Percentiles rank a stretch among this genome's conserved stretches.
These are phyloP conservation scores for Epithele typhae DNA, from an alignment of 768 basidiomycete genomes.

Conservation along the genomic window DNA sequence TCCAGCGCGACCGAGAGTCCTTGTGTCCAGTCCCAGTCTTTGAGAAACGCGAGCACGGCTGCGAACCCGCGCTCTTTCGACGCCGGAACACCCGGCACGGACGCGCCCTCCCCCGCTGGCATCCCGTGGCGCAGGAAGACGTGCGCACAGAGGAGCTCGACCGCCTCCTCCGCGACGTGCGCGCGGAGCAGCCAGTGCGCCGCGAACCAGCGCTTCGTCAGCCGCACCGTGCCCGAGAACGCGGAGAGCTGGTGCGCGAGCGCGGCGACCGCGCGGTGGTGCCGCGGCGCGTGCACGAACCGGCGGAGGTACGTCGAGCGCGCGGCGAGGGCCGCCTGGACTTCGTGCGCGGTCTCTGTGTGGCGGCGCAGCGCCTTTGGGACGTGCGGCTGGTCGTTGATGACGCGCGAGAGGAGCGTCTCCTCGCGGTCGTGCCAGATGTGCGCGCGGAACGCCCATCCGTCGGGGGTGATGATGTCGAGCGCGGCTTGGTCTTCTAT, in stretches of 20 bases:
- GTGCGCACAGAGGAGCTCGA: conserved; percentile 81
- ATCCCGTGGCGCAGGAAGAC: conserved; percentile 62
- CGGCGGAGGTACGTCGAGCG: conserved; percentile 58
- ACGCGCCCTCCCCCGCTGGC: conserved; percentile 26
- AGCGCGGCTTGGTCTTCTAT: conserved; percentile 68
- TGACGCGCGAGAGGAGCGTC: conserved; percentile 67
- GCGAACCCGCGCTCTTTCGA: conserved; percentile 83
- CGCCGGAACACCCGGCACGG: conserved; percentile 49
- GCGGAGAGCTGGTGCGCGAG: conserved; percentile 77
- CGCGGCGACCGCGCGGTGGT: conserved; percentile 79
- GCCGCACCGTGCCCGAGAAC: conserved; percentile 78
- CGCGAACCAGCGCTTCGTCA: conserved; percentile 91
- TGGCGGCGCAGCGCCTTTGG: conserved; percentile 20
- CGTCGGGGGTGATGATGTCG: conserved; percentile 74
- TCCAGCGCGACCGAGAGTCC: conserved; percentile 67
- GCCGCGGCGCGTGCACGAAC: conserved; percentile 77
- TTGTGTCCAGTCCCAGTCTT: conserved; percentile 80
- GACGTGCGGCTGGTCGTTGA: conserved; percentile 39
- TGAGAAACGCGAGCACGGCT: conserved; percentile 64
- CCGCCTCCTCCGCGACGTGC: conserved; percentile 71
- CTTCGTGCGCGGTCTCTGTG: conserved; percentile 36
- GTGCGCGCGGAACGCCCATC: conserved; percentile 81
- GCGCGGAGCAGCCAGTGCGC: conserved; percentile 80
- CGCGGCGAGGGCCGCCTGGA: conserved; percentile 52
- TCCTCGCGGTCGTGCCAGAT: conserved; percentile 90